Evolutionary conservation across 2,329 filamentous ascomycete species (phyloP), one percentile per base, ranked within the genome.

Genomic region (Eurotiales sp.): DNA sequence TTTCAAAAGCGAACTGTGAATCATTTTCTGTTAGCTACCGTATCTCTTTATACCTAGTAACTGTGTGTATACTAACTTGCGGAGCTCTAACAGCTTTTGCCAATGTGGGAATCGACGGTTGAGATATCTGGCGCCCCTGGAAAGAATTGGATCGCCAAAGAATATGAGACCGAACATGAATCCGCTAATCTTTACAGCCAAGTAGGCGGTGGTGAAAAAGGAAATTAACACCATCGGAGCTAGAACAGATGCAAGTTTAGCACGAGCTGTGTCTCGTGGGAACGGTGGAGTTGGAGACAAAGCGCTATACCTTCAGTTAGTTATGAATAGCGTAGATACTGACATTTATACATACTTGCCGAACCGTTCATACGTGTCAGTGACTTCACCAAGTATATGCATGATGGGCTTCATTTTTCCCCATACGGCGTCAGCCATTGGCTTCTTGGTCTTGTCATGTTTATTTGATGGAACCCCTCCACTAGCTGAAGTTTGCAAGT

Each of bases 371-470:
- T 81, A 86, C 0, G 74, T 78, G 63, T 86, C 83, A 2, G 78
- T 75, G 3, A 83, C 66, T 55, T 84, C 80, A 19, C 76, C 78
- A 34, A 86, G 63, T 2, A 74, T 73, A 58, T 83, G 80, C 87
- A 93, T 92, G 8, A 85, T 69, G 0, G 86, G 85, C 36, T 86
- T 76, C 67, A 88, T 88, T 65, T 87, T 85, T 10, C 78, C 80
- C 86, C 88, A 91, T 61, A 93, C 86, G 0, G 84, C 83, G 4
- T 82, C 82, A 56, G 46, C 29, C 46, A 92, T 85, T 0, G 88
- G 88, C 23, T 87, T 80, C 65, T 89, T 90, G 4, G 88, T 88
- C 67, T 89, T 88, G 68, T 92, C 87, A 52, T 88, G 79, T 8
- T 78, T 69, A 0, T 73, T 64, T 8, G 68, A 65, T 0, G 79